Base-by-base conservation (phyloP, 306 rosid species). In the Quercus dentata region DNA sequence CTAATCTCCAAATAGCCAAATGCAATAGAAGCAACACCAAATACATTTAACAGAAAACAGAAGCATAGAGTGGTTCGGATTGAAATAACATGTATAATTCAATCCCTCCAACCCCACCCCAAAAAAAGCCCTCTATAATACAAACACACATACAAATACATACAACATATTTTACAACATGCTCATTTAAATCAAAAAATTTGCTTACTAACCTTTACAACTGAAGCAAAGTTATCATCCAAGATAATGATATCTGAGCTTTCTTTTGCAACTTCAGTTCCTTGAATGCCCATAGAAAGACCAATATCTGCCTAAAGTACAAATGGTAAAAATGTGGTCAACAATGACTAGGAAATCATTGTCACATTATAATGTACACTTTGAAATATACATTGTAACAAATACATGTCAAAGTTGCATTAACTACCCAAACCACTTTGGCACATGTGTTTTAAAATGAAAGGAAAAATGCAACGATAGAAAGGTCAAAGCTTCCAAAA, bases 231-330 rank as follows among this genome's bases (percentile, higher is more conserved):
- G 81, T 95, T 85, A 74, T 95, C 99, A 81, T 95, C 98, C 88
- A 95, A 83, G 85, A 95, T 95, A 77, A 95, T 87, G 76, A 95
- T 92, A 91, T 95, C 99, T 1, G 99, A 95, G 83, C 99, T 95
- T 84, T 95, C 99, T 87, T 95, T 95, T 3, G 99, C 99, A 84
- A 95, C 99, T 86, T 95, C 99, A 76, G 99, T 95, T 79, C 99
- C 99, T 86, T 86, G 92, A 82, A 92, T 92, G 84, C 99, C 99
- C 99, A 95, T 95, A 74, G 99, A 89, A 83, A 95, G 97, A 91
- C 98, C 99, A 88, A 95, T 92, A 89, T 95, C 99, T 85, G 99
- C 99, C 99, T 95, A 88, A 85, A 90, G 79, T 89, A 78, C 83
- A 82, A 85, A 87, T 46, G 75, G 81, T 54, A 85, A 87, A 76